These are phyloP conservation scores for Tylopilus rubrobrunneus DNA, from an alignment of 768 basidiomycete genomes.

Conservation along the genomic window DNA sequence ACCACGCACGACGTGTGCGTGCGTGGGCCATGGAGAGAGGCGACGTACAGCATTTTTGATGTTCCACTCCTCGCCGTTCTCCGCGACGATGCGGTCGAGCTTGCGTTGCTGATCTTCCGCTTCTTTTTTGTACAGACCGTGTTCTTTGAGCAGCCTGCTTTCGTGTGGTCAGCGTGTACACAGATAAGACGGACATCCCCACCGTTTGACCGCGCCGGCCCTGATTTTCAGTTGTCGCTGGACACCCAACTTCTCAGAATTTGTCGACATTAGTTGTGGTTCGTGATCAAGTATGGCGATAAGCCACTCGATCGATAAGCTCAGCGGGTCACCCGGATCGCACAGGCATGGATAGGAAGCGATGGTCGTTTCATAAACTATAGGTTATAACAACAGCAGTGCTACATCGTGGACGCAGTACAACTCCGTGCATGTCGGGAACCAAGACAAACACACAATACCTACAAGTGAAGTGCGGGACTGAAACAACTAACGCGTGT, in stretches of 20 bases:
- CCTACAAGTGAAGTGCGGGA: slow-evolving; percentile 25
- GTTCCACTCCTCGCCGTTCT: slow-evolving; percentile 70
- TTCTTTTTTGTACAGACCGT: slow-evolving; percentile 62
- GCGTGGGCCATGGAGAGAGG: slow-evolving; percentile 9
- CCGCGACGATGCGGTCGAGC: slow-evolving; percentile 58
- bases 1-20: slow-evolving; percentile 8
- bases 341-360: background rate
- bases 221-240: slow-evolving; percentile 78
- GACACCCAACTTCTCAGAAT: slow-evolving; percentile 32
- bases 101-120: slow-evolving; percentile 52
- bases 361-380: slow-evolving; percentile 24
- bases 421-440: slow-evolving; percentile 27
- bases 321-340: background rate
- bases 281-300: slow-evolving; percentile 5
- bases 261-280: slow-evolving; percentile 18
- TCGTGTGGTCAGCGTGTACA: slow-evolving; percentile 11
- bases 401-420: slow-evolving; percentile 31
- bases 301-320: slow-evolving; percentile 8
- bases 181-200: slow-evolving; percentile 21
- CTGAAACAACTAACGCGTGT: slow-evolving; percentile 24
- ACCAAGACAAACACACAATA: slow-evolving; percentile 29
- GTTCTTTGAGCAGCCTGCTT: slow-evolving; percentile 65
- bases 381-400: slow-evolving; percentile 26
- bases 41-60: slow-evolving; percentile 66
- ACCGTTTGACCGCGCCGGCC: slow-evolving; percentile 64